Percentiles rank a stretch among this genome's conserved stretches.
These are phyloP conservation scores for Stenogyne calaminthoides DNA, from an alignment of 305 asterid species.

Conservation along the genomic window DNA sequence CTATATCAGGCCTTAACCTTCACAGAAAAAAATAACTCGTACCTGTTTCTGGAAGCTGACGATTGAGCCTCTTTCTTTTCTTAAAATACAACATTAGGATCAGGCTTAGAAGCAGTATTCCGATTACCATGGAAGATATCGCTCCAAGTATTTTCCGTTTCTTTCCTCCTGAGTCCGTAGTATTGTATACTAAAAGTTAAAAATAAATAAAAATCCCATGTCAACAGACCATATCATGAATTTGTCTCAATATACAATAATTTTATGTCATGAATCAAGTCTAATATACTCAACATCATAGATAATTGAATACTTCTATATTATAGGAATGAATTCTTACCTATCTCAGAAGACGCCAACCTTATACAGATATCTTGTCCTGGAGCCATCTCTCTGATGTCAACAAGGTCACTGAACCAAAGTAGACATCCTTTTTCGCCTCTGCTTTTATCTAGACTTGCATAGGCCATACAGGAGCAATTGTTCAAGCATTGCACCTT, in stretches of 20 bases:
- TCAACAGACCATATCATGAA: neutral
- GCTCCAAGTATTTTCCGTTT: slow-evolving; percentile 18
- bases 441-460: slow-evolving; percentile 20
- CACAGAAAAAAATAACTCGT: neutral
- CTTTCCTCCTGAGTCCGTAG: slow-evolving; percentile 29
- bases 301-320: neutral
- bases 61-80: neutral
- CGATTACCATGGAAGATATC: slow-evolving; percentile 17
- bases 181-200: neutral
- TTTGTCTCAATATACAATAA: neutral
- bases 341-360: slow-evolving; percentile 26
- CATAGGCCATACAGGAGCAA: slow-evolving; percentile 40
- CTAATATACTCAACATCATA: neutral
- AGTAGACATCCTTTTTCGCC: slow-evolving; percentile 39
- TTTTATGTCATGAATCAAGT: neutral
- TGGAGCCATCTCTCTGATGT: slow-evolving; percentile 13
- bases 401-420: slow-evolving; percentile 35
- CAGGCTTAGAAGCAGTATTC: slow-evolving; percentile 28
- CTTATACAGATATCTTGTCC: slow-evolving; percentile 34
- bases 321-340: neutral
- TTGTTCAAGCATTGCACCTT: slow-evolving; percentile 25
- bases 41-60: slow-evolving; percentile 6
- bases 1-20: neutral
- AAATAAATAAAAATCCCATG: neutral
- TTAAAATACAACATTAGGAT: slow-evolving; percentile 20